Conservation (phyloP, 1,284 basidiomycete genomes). For the Tylopilus sp. region DNA sequence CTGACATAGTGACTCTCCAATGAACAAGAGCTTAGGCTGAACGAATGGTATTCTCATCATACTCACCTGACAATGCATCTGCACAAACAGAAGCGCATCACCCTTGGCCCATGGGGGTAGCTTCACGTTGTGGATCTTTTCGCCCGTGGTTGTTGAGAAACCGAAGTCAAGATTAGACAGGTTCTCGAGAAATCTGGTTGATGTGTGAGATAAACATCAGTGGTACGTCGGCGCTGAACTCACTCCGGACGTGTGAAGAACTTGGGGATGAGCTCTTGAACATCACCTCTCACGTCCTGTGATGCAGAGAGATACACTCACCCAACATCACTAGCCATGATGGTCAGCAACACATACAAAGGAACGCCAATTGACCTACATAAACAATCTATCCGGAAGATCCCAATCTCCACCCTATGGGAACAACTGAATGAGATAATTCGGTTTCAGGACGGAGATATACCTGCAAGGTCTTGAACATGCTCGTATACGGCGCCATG, state of each 20-base stretch:
- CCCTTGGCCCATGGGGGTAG: slow-evolving; percentile 92
- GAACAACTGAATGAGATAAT: neutral
- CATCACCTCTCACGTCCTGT: slow-evolving; percentile 90
- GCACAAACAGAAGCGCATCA: slow-evolving; percentile 89
- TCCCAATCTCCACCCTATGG: slow-evolving; percentile 92
- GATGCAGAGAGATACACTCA: slow-evolving; percentile 90
- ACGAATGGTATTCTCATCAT: neutral
- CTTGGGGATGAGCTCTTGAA: slow-evolving; percentile 94
- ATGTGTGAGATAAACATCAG: neutral
- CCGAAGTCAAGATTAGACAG: slow-evolving; percentile 86
- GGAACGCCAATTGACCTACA: slow-evolving; percentile 49
- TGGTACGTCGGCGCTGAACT: slow-evolving; percentile 25
- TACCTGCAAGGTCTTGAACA: slow-evolving; percentile 90
- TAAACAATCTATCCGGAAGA: slow-evolving; percentile 93
- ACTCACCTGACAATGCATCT: slow-evolving; percentile 80
- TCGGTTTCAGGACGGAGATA: neutral
- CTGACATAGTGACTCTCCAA: slow-evolving; percentile 93
- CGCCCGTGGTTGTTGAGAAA: slow-evolving; percentile 83
- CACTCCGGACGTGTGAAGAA: slow-evolving; percentile 88
- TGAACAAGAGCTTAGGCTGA: neutral
- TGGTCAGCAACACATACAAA: slow-evolving; percentile 14
- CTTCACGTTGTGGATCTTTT: slow-evolving; percentile 89
- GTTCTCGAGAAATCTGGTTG: slow-evolving; percentile 76
- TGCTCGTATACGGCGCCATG: slow-evolving; percentile 90
- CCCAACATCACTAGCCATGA: slow-evolving; percentile 67